Percentiles rank a stretch among this genome's conserved stretches.
These are phyloP conservation scores for Pseudopithomyces maydicus DNA, from an alignment of 2,329 filamentous ascomycete species.

Conservation along the genomic window DNA sequence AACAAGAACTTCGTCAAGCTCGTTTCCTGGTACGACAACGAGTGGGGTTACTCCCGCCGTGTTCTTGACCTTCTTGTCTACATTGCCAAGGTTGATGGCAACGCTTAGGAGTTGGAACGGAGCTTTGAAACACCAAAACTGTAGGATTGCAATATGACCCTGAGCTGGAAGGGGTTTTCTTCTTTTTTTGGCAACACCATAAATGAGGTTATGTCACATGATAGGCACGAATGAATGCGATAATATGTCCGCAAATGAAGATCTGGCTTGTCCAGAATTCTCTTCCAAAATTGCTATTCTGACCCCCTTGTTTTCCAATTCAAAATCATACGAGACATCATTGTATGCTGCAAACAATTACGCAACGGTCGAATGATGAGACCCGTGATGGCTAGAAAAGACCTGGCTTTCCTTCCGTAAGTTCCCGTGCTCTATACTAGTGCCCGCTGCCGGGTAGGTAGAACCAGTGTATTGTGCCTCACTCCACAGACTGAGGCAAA, in stretches of 20 bases:
- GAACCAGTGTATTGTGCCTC: no score
- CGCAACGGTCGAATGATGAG: no score
- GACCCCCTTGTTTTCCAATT: neutral
- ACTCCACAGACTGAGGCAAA: no score
- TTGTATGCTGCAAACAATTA: no score
- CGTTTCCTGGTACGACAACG: constrained; percentile 98
- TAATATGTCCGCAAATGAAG: neutral
- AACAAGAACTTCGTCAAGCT: constrained; percentile 99
- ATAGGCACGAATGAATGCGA: constrained; percentile 4
- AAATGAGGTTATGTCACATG: constrained; percentile 5
- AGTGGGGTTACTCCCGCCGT: constrained; percentile 98
- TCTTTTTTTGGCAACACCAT: neutral
- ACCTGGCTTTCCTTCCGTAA: no score
- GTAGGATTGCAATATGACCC: constrained; percentile 18
- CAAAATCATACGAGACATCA: no score
- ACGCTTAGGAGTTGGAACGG: constrained; percentile 49
- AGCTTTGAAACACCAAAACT: constrained; percentile 42
- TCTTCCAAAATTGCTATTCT: neutral
- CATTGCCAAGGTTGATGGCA: constrained; percentile 51
- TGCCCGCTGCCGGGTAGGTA: no score
- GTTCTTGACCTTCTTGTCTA: constrained; percentile 57
- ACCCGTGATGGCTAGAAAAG: no score
- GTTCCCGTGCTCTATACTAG: no score
- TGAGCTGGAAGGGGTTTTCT: neutral
- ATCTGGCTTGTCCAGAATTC: neutral